A percentile compares a stretch with the other conserved stretches of the same genome.
Evolutionary conservation across 129 eudicot genomes (phyloP).

Genomic region (Flaveria ramosissima): DNA sequence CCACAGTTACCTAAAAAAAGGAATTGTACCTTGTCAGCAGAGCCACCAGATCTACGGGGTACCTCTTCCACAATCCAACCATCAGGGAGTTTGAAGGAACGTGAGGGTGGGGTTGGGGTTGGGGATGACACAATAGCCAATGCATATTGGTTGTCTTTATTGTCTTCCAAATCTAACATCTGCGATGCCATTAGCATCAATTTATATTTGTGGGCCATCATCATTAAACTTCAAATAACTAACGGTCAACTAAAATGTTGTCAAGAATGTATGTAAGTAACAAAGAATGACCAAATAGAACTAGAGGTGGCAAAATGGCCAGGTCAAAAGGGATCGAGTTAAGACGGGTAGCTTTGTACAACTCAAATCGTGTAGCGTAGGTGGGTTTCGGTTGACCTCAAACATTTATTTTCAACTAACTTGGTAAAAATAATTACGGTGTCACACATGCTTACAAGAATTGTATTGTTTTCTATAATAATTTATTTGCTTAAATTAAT

Average conservation of each 20-base stretch:
- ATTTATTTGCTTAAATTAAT: background rate
- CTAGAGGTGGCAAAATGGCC: background rate
- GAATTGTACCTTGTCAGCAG: slow-evolving; percentile 57
- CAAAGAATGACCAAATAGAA: background rate
- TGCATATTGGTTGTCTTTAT: background rate
- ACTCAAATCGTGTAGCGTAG: background rate
- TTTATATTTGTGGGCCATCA: background rate
- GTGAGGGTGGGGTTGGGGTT: background rate
- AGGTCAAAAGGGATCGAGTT: background rate
- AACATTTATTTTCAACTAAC: background rate
- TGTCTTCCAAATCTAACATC: slow-evolving; percentile 45
- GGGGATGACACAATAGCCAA: slow-evolving; percentile 22
- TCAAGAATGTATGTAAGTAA: background rate
- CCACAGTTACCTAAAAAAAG: slow-evolving; percentile 2
- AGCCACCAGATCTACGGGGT: slow-evolving; percentile 50
- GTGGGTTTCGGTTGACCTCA: background rate
- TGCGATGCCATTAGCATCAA: slow-evolving; percentile 38
- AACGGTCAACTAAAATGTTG: background rate
- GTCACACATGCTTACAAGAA: background rate
- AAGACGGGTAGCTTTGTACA: background rate
- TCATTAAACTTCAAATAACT: background rate
- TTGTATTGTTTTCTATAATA: background rate
- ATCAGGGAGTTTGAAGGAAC: slow-evolving; percentile 55
- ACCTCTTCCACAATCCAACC: slow-evolving; percentile 89
- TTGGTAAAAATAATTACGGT: background rate